Evolutionary conservation across 2,329 filamentous ascomycete species (phyloP), one percentile per base, ranked within the genome.

Genomic region (Eutypa lata): DNA sequence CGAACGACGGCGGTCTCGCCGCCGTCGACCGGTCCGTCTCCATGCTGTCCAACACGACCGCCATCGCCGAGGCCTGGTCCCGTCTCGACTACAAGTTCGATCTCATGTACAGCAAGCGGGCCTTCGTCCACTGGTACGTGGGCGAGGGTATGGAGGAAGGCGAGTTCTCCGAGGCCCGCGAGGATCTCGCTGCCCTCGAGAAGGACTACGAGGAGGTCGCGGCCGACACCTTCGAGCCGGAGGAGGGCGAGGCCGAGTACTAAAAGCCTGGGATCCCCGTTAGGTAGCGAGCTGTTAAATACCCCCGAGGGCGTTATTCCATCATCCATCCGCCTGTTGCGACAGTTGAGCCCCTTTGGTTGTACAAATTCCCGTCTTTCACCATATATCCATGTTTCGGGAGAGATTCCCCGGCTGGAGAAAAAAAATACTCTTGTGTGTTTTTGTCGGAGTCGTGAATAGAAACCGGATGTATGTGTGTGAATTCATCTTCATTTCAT

Each of bases 111-210:
- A 86, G 81, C 75, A 89, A 89, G 81, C 85, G 86, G 61, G 86
- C 86, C 55, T 89, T 89, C 64, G 86, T 89, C 45, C 86, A 89
- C 75, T 89, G 86, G 86, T 89, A 89, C 62, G 90, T 94, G 50
- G 90, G 90, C 61, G 90, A 94, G 76, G 90, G 90, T 76, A 94
- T 94, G 90, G 90, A 94, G 77, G 90, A 94, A 72, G 90, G 90
- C 65, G 90, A 94, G 73, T 94, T 94, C 77, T 89, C 86, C 58
- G 90, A 94, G 74, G 90, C 90, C 57, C 87, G 90, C 63, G 90
- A 94, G 77, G 90, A 94, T 71, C 79, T 94, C 56, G 90, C 90
- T 57, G 90, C 90, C 47, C 79, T 94, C 33, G 90, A 93, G 80
- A 90, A 88, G 78, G 89, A 93, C 66, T 93, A 93, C 70, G 89